A percentile compares a stretch with the other conserved stretches of the same genome.
These are phyloP conservation scores for Chaetomium strumarium DNA, from an alignment of 2,329 filamentous ascomycete genomes.

Conservation along the genomic window DNA sequence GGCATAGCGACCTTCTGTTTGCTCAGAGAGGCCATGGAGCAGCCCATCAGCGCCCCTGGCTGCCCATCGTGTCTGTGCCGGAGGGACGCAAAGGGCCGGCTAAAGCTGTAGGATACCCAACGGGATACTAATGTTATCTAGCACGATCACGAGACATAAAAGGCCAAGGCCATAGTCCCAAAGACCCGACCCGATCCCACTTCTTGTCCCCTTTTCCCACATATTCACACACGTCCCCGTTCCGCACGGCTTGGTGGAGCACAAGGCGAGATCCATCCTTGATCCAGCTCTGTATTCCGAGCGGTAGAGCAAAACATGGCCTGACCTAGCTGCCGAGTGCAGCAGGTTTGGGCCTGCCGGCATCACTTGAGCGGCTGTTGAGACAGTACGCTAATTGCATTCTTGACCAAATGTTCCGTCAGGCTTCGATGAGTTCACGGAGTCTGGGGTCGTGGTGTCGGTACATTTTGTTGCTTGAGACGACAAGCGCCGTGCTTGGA, in stretches of 20 bases:
- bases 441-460: constrained; percentile 24
- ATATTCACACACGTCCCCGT: background rate
- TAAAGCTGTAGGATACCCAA: constrained; percentile 35
- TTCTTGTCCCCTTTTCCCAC: constrained; percentile 4
- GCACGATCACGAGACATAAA: constrained; percentile 13
- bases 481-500: background rate
- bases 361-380: constrained; percentile 9
- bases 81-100: background rate
- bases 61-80: background rate
- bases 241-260: constrained; percentile 71
- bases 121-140: constrained; percentile 16
- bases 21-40: background rate
- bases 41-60: background rate
- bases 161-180: background rate
- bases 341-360: constrained; percentile 3
- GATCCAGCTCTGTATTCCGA: constrained; percentile 68
- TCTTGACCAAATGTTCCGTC: constrained; percentile 41
- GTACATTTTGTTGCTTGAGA: constrained; percentile 20
- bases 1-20: background rate
- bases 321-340: background rate
- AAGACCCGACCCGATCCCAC: background rate
- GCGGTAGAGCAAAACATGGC: constrained; percentile 52
- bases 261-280: constrained; percentile 71
- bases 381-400: constrained; percentile 6
- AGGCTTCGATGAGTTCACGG: constrained; percentile 28